Base-by-base conservation (phyloP, 139 green algal species). In the Choricystis sp. region DNA sequence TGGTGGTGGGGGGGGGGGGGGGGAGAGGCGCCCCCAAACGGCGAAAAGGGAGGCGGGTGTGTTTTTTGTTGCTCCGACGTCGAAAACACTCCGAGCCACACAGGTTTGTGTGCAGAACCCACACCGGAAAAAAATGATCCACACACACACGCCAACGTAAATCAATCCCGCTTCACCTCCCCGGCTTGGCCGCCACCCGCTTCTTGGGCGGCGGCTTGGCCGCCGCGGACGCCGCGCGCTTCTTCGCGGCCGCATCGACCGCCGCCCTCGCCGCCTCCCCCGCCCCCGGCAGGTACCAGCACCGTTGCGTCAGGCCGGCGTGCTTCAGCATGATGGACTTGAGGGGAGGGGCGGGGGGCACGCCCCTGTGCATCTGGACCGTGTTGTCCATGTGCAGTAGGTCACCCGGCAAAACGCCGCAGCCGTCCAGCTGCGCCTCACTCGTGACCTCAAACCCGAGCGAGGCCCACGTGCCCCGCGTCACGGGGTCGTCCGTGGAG, bases 331-430 rank as follows among this genome's bases (percentile, higher is more conserved):
- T 55, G 0, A 95, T 29, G 24, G 79, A 62, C 52, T 62, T 71
- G 74, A 81, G 85, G 4, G 61, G 60, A 19, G 55, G 62, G 2
- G 64, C 57, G 3, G 69, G 69, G 2, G 75, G 72, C 63, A 95
- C 74, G 23, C 75, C 65, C 72, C 92, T 92, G 67, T 86, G 72
- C 87, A 94, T 94, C 77, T 89, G 74, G 52, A 91, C 84, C 3
- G 86, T 95, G 76, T 94, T 92, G 74, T 92, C 85, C 84, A 96
- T 92, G 79, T 95, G 86, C 61, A 95, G 74, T 27, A 95, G 71
- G 70, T 95, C 88, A 5, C 75, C 68, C 30, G 83, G 80, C 23
- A 75, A 70, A 14, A 94, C 84, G 56, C 85, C 79, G 69, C 79
- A 85, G 28, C 63, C 63, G n/a, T 78, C 63, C 74, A 94, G 79